These are phyloP conservation scores for Myxozyma melibiosi DNA, from an alignment of 805 yeast species.

Conservation along the genomic window DNA sequence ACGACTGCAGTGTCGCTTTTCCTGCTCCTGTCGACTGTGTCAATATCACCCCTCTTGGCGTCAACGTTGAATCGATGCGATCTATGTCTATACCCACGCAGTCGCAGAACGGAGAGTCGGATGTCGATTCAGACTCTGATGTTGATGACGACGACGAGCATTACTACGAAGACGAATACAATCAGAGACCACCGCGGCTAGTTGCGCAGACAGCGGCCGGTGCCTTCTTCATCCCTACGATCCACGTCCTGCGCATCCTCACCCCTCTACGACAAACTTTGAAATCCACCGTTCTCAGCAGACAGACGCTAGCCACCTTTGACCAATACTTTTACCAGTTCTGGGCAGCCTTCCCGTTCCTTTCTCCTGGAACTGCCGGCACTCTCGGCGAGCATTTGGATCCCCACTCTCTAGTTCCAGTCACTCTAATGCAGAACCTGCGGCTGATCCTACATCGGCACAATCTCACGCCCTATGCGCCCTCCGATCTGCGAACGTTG, in stretches of 20 bases:
- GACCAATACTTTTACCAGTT: slow-evolving; percentile 26
- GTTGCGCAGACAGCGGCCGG: slow-evolving; percentile 16
- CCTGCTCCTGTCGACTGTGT: slow-evolving; percentile 31
- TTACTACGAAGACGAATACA: background rate
- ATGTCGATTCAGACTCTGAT: background rate
- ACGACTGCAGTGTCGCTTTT: slow-evolving; percentile 27
- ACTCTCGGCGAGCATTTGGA: slow-evolving; percentile 7
- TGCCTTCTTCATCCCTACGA: slow-evolving; percentile 22
- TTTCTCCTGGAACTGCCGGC: slow-evolving; percentile 11
- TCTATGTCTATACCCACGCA: background rate
- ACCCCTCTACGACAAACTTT: slow-evolving; percentile 23
- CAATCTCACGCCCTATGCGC: slow-evolving; percentile 26
- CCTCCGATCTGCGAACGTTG: slow-evolving; percentile 19
- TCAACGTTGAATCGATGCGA: background rate
- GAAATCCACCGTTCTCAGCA: slow-evolving; percentile 12
- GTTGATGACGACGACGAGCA: background rate
- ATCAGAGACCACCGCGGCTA: background rate
- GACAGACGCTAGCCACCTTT: slow-evolving; percentile 23
- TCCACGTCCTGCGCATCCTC: slow-evolving; percentile 24
- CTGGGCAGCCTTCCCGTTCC: slow-evolving; percentile 28
- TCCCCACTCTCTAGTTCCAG: slow-evolving; percentile 24
- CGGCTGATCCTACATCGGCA: slow-evolving; percentile 27
- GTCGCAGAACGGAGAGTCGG: background rate
- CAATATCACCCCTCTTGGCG: slow-evolving; percentile 7
- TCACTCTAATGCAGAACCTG: slow-evolving; percentile 27